Conservation (phyloP, 345 rosid species). For the Ceriops tagal region DNA sequence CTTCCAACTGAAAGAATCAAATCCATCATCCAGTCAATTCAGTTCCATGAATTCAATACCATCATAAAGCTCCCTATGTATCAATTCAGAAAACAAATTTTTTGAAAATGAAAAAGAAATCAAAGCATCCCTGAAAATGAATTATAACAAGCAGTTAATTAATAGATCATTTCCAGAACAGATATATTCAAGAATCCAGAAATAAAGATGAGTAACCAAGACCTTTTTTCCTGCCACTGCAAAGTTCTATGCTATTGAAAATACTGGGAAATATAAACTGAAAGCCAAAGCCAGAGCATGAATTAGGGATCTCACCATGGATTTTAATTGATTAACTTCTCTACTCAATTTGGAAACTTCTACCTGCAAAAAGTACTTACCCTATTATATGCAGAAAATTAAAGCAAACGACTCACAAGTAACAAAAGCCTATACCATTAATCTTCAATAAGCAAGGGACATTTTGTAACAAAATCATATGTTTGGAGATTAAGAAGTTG, state of each 20-base stretch:
- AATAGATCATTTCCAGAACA: neutral
- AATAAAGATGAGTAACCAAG: neutral
- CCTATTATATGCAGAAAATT: neutral
- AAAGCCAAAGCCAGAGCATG: neutral
- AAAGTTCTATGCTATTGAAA: neutral
- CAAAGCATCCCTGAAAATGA: neutral
- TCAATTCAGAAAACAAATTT: neutral
- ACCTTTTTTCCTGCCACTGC: neutral
- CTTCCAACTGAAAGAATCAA: slow-evolving; percentile 30
- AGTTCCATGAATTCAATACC: neutral
- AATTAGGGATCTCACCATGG: slow-evolving; percentile 27
- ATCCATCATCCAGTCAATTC: neutral
- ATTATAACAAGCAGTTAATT: neutral
- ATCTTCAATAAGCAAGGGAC: neutral
- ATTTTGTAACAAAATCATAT: too few species aligned
- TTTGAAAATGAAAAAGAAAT: neutral
- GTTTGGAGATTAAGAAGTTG: too few species aligned
- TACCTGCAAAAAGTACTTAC: slow-evolving; percentile 30
- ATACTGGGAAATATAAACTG: neutral
- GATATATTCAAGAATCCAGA: neutral
- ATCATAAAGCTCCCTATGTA: neutral
- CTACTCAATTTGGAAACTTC: slow-evolving; percentile 40
- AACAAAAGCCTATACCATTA: neutral
- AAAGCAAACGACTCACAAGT: neutral
- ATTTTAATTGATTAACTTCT: slow-evolving; percentile 33